phyloP scores from a whole-genome alignment of 768 basidiomycete genomes.

The Leucocoprinus leucothites region DNA sequence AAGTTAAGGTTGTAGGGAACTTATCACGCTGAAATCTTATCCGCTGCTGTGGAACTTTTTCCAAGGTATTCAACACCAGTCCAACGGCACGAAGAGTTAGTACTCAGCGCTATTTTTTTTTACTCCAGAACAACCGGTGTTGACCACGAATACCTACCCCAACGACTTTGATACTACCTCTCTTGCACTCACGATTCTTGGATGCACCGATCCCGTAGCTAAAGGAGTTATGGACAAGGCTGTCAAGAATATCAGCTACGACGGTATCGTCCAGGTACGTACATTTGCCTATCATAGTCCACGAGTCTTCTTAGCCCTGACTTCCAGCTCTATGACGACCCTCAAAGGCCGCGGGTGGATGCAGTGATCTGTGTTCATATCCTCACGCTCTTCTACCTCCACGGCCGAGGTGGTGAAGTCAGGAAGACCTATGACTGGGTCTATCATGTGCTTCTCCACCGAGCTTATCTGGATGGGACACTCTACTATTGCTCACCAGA shows the following conservation, averaged over 20 bases:
- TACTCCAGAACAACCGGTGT: slow-evolving; percentile 29
- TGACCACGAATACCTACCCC: slow-evolving; percentile 49
- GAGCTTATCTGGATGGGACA: slow-evolving; percentile 53
- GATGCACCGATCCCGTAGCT: slow-evolving; percentile 27
- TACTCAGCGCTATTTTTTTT: no score
- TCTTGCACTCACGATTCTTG: slow-evolving; percentile 42
- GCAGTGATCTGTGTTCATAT: slow-evolving; percentile 52
- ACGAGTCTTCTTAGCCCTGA: neutral
- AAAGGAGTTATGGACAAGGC: slow-evolving; percentile 54
- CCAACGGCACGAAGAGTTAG: no score
- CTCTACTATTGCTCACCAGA: slow-evolving; percentile 52
- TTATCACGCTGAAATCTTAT: slow-evolving; percentile 39
- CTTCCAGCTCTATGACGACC: slow-evolving; percentile 49
- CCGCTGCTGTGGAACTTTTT: slow-evolving; percentile 55
- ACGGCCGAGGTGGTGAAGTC: slow-evolving; percentile 46
- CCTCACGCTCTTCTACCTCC: slow-evolving; percentile 47
- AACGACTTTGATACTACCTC: slow-evolving; percentile 60
- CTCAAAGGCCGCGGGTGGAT: slow-evolving; percentile 48
- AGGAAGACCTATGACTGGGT: slow-evolving; percentile 45
- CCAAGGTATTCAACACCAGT: slow-evolving; percentile 27
- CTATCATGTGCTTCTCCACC: slow-evolving; percentile 43
- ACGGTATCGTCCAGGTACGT: slow-evolving; percentile 50
- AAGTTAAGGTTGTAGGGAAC: slow-evolving; percentile 25
- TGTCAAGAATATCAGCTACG: slow-evolving; percentile 43
- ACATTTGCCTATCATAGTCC: neutral